Evolutionary conservation across 371 early-diverging fungal species (phyloP).

Genomic region (Mucor velutinosus): DNA sequence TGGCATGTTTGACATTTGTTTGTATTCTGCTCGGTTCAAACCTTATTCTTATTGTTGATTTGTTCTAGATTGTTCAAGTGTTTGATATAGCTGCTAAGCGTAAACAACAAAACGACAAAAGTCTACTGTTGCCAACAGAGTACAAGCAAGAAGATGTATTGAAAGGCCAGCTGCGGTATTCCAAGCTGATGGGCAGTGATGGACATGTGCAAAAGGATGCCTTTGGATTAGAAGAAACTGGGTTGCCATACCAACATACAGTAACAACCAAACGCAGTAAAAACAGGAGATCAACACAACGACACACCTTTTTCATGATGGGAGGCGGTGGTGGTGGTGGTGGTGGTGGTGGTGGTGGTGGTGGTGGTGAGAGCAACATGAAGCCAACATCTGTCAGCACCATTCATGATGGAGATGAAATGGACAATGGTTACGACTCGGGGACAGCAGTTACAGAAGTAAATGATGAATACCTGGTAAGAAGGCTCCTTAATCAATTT

Average conservation of each 20-base stretch:
- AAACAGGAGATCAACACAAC: conserved; percentile 13
- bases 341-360: conserved; percentile 2
- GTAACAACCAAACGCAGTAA: conserved; percentile 10
- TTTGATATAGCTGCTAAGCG: conserved; percentile 33
- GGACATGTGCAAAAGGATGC: not conserved
- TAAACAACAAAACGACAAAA: conserved; percentile 2
- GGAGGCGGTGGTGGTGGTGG: conserved; percentile 11
- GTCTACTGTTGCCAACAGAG: conserved; percentile 27
- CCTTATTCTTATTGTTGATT: not conserved
- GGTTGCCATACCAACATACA: conserved; percentile 5
- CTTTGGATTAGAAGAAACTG: not conserved
- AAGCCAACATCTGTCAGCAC: not conserved
- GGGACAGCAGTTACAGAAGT: not conserved
- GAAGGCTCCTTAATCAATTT: not conserved
- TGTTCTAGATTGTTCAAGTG: conserved; percentile 38
- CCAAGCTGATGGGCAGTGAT: conserved; percentile 23
- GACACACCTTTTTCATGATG: conserved; percentile 14
- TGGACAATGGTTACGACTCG: not conserved
- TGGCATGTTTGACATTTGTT: not conserved
- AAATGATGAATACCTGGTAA: conserved; percentile 4
- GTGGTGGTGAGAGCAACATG: not conserved
- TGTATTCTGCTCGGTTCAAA: not conserved
- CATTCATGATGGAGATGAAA: not conserved
- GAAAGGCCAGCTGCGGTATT: conserved; percentile 36
- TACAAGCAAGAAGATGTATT: conserved; percentile 34